A percentile compares a stretch with the other conserved stretches of the same genome.
Evolutionary conservation across 106 monocot species (phyloP).

Genomic region (Cymbidium sinense): DNA sequence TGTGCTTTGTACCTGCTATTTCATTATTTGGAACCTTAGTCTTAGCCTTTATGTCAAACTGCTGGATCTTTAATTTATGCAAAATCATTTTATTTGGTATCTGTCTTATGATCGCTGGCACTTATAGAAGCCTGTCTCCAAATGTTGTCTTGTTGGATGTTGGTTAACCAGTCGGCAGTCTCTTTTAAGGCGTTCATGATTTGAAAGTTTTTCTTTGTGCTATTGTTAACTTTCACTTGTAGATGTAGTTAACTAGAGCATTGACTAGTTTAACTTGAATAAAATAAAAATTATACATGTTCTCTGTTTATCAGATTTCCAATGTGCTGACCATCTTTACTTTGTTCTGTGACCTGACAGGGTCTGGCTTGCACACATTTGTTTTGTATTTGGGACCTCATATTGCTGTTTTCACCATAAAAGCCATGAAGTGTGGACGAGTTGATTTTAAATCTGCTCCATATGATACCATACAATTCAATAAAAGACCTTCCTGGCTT

Average conservation of each 20-base stretch:
- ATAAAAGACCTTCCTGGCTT: conserved; percentile 83
- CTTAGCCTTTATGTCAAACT: neutral
- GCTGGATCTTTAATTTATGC: neutral
- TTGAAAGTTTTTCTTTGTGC: neutral
- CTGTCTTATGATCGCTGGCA: neutral
- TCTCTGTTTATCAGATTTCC: neutral
- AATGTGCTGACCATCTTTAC: neutral
- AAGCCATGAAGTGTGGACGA: conserved; percentile 76
- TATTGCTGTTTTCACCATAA: conserved; percentile 89
- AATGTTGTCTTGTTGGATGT: neutral
- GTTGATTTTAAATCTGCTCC: conserved; percentile 82
- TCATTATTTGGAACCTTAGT: neutral
- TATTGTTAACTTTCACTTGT: neutral
- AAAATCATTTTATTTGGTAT: neutral
- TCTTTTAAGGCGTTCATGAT: neutral
- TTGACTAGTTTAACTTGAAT: neutral
- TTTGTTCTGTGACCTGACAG: conserved; percentile 27
- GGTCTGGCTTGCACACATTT: conserved; percentile 98
- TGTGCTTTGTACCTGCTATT: too few species aligned
- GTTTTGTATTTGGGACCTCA: conserved; percentile 92
- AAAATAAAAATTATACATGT: neutral
- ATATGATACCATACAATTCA: conserved; percentile 87
- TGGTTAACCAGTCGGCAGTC: too few species aligned
- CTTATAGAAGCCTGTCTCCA: neutral
- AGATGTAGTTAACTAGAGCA: neutral